These are phyloP conservation scores for Phytophthora cajani DNA, from an alignment of 352 stramenopile species.

Conservation along the genomic window DNA sequence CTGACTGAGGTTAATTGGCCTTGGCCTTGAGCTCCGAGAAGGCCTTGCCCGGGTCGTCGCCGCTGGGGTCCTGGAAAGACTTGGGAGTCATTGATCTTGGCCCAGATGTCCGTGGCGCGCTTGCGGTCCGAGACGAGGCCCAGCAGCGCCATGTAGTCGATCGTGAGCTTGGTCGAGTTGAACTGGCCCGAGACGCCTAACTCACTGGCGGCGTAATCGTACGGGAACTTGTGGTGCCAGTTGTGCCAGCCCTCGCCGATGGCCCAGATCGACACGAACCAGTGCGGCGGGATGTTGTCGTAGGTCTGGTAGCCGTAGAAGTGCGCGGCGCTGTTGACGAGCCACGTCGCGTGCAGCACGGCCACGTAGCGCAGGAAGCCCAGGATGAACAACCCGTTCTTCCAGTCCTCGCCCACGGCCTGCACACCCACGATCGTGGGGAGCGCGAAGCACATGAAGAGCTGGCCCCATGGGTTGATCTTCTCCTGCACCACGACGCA, in stretches of 20 bases:
- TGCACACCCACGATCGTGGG: conserved; percentile 91
- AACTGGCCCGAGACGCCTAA: conserved; percentile 96
- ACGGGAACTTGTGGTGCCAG: conserved; percentile 99
- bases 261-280: conserved; percentile 94
- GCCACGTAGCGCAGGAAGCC: conserved; percentile 94
- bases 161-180: conserved; percentile 98
- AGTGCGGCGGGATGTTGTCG: conserved; percentile 96
- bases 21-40: conserved; percentile 80
- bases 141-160: conserved; percentile 92
- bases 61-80: conserved; percentile 56
- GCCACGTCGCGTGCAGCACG: conserved; percentile 98
- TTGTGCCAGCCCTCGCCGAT: conserved; percentile 99
- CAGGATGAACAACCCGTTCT: conserved; percentile 95
- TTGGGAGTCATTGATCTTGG: conserved; percentile 87
- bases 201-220: conserved; percentile 98
- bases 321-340: conserved; percentile 98
- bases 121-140: conserved; percentile 96
- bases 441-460: conserved; percentile 98
- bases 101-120: conserved; percentile 94
- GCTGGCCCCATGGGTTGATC: conserved; percentile 96
- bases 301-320: conserved; percentile 98
- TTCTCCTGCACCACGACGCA: conserved; percentile 97
- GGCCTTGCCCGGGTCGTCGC: conserved; percentile 55
- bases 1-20: conserved; percentile 47
- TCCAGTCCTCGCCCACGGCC: conserved; percentile 93